Evolutionary conservation across 768 basidiomycete genomes (phyloP).

Genomic region (Cystobasidium ongulense): DNA sequence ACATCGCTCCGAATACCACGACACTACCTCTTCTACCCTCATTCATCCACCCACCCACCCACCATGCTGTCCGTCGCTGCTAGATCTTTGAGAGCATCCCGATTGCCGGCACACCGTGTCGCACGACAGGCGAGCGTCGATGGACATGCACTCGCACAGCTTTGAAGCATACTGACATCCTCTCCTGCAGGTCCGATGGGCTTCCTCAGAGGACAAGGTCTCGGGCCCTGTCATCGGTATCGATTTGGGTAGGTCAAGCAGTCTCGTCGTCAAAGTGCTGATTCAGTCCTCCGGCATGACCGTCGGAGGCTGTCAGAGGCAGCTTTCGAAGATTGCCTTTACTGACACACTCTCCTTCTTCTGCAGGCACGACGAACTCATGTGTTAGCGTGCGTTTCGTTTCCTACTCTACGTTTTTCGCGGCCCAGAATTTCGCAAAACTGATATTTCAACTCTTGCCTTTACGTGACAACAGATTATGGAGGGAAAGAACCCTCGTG

Average conservation of each 20-base stretch:
- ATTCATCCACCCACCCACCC: background rate
- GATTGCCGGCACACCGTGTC: constrained; percentile 9
- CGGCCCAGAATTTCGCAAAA: no score
- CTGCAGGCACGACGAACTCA: constrained; percentile 45
- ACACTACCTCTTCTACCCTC: background rate
- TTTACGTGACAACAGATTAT: constrained; percentile 51
- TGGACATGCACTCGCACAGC: background rate
- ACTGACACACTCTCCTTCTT: background rate
- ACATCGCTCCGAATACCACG: background rate
- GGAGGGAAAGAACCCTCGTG: constrained; percentile 89
- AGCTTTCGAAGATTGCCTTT: no score
- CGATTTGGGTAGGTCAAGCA: constrained; percentile 75
- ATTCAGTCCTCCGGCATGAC: background rate
- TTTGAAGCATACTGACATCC: constrained; percentile 2
- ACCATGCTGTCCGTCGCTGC: constrained; percentile 27
- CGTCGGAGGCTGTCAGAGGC: background rate
- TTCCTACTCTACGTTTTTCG: background rate
- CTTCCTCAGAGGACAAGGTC: constrained; percentile 55
- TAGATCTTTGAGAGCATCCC: constrained; percentile 14
- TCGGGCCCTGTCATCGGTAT: constrained; percentile 86
- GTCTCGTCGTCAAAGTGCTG: background rate
- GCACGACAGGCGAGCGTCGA: constrained; percentile 9
- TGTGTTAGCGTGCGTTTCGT: constrained; percentile 43
- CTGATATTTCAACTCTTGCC: background rate
- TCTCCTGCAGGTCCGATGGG: constrained; percentile 13